A percentile compares a stretch with the other conserved stretches of the same genome.
phyloP scores from a whole-genome alignment of 2,329 filamentous ascomycete genomes.

The Domatiomyces globalis region DNA sequence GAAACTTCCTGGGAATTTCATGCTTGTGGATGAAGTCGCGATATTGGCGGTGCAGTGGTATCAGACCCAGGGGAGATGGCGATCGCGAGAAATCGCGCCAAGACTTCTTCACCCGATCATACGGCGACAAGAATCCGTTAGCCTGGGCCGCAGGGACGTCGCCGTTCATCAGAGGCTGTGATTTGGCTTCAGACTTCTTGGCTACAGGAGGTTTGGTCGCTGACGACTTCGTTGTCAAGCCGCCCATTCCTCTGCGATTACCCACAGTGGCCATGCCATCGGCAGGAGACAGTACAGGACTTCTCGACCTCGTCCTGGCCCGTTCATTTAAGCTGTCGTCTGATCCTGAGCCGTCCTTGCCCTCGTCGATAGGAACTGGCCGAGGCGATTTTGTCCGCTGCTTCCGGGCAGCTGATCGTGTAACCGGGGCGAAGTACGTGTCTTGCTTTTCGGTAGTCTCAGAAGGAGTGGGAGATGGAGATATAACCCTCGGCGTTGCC shows the following conservation, averaged over 20 bases:
- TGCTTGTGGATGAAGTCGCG: constrained; percentile 87
- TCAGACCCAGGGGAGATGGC: constrained; percentile 81
- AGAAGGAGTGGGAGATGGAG: constrained; percentile 65
- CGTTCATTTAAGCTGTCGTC: constrained; percentile 41
- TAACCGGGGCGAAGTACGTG: constrained; percentile 59
- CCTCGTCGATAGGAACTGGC: constrained; percentile 45
- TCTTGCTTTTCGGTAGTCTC: constrained; percentile 41
- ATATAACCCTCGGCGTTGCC: constrained; percentile 73
- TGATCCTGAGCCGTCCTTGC: constrained; percentile 37
- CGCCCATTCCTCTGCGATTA: constrained; percentile 36
- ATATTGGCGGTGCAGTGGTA: constrained; percentile 89
- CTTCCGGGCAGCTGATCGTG: constrained; percentile 53
- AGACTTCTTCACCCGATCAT: constrained; percentile 45
- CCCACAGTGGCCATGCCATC: constrained; percentile 14
- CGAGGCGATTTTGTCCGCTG: constrained; percentile 37
- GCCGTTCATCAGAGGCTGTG: constrained; percentile 26
- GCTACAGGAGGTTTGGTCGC: not conserved
- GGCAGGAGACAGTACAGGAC: constrained; percentile 39
- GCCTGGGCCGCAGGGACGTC: constrained; percentile 23
- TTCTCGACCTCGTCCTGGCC: constrained; percentile 57
- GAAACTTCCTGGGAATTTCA: constrained; percentile 82
- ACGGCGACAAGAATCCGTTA: constrained; percentile 60
- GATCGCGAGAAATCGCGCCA: constrained; percentile 84
- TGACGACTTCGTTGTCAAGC: constrained; percentile 34
- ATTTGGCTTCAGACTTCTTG: constrained; percentile 23